phyloP scores from a whole-genome alignment of 331 rosid genomes.

The Malus hybrid region DNA sequence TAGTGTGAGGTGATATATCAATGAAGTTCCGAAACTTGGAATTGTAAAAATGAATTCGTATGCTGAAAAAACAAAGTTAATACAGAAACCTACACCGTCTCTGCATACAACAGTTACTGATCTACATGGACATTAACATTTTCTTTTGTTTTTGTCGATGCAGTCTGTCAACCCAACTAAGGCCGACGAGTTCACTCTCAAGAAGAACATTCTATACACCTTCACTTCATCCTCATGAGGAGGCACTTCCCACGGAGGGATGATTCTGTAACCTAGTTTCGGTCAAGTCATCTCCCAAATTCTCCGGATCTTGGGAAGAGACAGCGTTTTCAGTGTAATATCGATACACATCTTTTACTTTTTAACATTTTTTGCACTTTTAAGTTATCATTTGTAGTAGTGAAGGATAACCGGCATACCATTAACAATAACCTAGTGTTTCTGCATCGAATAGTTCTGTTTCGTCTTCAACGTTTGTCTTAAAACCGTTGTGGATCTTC shows the following conservation, averaged over 20 bases:
- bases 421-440: conserved; percentile 1
- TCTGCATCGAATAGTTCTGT: not conserved
- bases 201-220: conserved; percentile 70
- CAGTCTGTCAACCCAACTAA: conserved; percentile 81
- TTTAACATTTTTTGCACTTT: conserved; percentile 11
- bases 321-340: not conserved
- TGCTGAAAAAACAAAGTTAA: not conserved
- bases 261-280: conserved; percentile 11
- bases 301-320: conserved; percentile 8
- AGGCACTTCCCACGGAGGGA: conserved; percentile 2
- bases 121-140: not conserved
- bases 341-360: conserved; percentile 8
- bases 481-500: not conserved
- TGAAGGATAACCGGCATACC: not conserved
- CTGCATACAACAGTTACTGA: not conserved
- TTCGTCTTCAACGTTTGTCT: not conserved
- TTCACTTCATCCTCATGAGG: conserved; percentile 40
- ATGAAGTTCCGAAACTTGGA: not conserved
- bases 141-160: not conserved
- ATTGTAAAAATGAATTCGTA: not conserved
- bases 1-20: not conserved
- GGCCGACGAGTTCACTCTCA: conserved; percentile 77
- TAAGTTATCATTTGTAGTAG: not conserved
- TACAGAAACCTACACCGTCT: too few relatives aligned
- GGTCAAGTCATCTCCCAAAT: not conserved